Base-by-base conservation (phyloP, 306 rosid genomes). In the Rubus idaeus region DNA sequence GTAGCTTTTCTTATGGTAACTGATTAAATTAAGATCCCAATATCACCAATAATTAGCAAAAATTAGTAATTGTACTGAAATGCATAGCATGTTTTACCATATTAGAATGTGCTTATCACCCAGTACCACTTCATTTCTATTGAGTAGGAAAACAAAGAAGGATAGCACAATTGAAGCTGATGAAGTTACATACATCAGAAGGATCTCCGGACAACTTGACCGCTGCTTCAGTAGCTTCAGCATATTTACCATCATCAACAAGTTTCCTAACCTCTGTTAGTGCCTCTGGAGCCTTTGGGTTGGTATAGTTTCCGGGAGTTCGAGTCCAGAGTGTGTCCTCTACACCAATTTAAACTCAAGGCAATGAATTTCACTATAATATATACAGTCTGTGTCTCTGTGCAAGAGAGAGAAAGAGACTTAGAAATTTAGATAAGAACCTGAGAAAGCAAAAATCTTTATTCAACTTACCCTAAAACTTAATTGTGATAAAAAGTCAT, bases 321-420 rank as follows among this genome's bases (percentile, higher is more conserved):
- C 97, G 97, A 58, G 98, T 91, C 98, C 98, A 94, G 62, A 94
- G 93, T 1, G 98, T 94, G 79, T 91, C 97, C 86, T 94, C 97
- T 94, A 44, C 70, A 63, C 56, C 20, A 74, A 75, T 44, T 41
- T 23, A 55, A 44, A 69, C 42, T 45, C 14, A 16, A 35, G 5
- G 57, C 13, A 16, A 76, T 51, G 69, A 71, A 26, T 61, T 39
- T n/a, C 23, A 7, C 60, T 21, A 39, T 9, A 52, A 51, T 51
- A 42, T 72, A 2, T 13, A 76, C 18, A 1, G 3, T 50, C 30
- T 49, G 37, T 30, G 41, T 18, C 12, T 62, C 10, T 37, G 18
- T 16, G 62, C 41, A 8, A 4, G 37, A 9, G 12, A 70, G 52
- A 66, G 23, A 41, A 1, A 17, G 45, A 16, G 57, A 47, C 52